Percentiles rank a stretch among this genome's conserved stretches.
These are phyloP conservation scores for Zarea fungicola DNA, from an alignment of 2,329 filamentous ascomycete species.

Conservation along the genomic window DNA sequence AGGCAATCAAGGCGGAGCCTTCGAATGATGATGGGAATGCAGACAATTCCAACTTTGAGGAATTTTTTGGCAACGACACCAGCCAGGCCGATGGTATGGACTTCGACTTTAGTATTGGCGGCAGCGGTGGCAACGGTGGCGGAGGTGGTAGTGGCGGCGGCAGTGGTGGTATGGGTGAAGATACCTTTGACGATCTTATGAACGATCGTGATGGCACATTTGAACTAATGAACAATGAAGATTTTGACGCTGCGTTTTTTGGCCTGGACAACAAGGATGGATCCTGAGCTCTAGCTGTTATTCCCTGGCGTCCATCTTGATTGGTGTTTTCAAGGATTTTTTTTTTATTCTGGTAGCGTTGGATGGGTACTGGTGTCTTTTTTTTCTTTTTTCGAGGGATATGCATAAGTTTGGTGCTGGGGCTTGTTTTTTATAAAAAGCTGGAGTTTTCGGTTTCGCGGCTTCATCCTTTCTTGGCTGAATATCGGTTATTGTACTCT, in stretches of 20 bases:
- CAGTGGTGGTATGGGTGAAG: slow-evolving; percentile 24
- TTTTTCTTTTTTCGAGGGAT: not conserved
- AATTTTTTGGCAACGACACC: slow-evolving; percentile 41
- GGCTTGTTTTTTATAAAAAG: not conserved
- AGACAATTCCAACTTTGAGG: slow-evolving; percentile 31
- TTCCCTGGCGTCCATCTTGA: slow-evolving; percentile 19
- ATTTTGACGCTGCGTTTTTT: slow-evolving; percentile 46
- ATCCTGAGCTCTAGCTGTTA: not conserved
- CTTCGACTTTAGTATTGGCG: slow-evolving; percentile 32
- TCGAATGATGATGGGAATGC: slow-evolving; percentile 23
- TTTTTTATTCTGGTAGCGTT: slow-evolving; percentile 1
- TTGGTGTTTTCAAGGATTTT: not conserved
- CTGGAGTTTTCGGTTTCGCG: not conserved
- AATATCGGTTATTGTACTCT: not conserved
- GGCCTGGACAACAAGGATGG: slow-evolving; percentile 25
- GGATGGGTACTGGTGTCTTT: not conserved
- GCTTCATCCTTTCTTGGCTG: not conserved
- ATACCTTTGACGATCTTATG: slow-evolving; percentile 48
- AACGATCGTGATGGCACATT: slow-evolving; percentile 36
- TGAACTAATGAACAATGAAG: slow-evolving; percentile 37
- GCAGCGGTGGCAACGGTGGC: slow-evolving; percentile 18
- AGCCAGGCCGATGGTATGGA: slow-evolving; percentile 35
- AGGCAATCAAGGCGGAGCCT: slow-evolving; percentile 20
- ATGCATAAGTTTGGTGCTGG: slow-evolving; percentile 4
- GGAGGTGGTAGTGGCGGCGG: slow-evolving; percentile 21